Conservation (phyloP, 2,329 filamentous ascomycete species). For the Phoma sp. region DNA sequence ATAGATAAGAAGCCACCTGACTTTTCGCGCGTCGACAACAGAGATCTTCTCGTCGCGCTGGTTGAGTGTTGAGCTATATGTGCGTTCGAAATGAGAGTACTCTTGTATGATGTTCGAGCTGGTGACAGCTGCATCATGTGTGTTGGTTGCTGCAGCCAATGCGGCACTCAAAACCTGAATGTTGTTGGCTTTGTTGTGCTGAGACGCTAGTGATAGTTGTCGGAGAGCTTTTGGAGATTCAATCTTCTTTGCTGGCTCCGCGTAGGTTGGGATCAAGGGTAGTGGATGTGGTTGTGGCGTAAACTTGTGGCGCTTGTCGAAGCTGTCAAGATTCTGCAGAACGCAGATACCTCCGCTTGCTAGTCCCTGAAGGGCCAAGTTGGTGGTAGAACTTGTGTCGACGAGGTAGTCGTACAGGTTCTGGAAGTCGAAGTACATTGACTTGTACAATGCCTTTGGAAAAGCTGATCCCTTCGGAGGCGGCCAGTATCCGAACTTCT, state of each 20-base stretch:
- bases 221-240: conserved; percentile 45
- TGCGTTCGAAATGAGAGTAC: conserved; percentile 75
- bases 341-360: conserved; percentile 74
- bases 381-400: conserved; percentile 63
- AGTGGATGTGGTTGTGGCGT: conserved; percentile 68
- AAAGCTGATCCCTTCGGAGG: conserved; percentile 63
- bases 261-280: conserved; percentile 66
- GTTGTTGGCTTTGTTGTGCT: conserved; percentile 56
- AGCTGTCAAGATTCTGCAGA: conserved; percentile 70
- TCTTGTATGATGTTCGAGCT: conserved; percentile 66
- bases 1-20: conserved; percentile 81
- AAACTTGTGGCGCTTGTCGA: conserved; percentile 69
- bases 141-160: conserved; percentile 59
- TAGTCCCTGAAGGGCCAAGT: conserved; percentile 60
- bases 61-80: conserved; percentile 60
- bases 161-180: conserved; percentile 62
- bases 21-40: conserved; percentile 73
- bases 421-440: conserved; percentile 74
- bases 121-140: conserved; percentile 42
- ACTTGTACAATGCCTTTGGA: conserved; percentile 64
- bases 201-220: conserved; percentile 46
- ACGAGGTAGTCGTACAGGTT: conserved; percentile 75
- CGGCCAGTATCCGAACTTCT: conserved; percentile 75
- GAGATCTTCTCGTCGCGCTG: conserved; percentile 65
- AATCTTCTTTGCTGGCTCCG: conserved; percentile 39